These are phyloP conservation scores for Penicillium cataractarum DNA, from an alignment of 495 filamentous ascomycete species.

Conservation along the genomic window DNA sequence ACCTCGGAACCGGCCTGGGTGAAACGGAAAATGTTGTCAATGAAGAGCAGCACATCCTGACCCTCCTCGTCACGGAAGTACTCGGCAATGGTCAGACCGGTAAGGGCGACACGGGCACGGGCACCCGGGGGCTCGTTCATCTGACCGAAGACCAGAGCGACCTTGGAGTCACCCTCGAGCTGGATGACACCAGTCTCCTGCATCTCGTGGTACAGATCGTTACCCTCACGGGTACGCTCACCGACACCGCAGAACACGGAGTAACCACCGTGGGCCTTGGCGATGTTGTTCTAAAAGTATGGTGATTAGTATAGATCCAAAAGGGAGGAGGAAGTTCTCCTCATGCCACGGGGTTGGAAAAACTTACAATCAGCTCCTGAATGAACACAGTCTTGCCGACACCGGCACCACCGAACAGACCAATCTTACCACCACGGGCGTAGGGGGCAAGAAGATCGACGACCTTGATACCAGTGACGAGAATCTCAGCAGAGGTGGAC, in stretches of 20 bases:
- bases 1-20: constrained; percentile 99
- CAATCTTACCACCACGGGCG: constrained; percentile 99
- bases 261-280: constrained; percentile 99
- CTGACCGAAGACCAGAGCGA: constrained; percentile 98
- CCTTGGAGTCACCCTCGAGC: constrained; percentile 99
- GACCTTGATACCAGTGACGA: constrained; percentile 99
- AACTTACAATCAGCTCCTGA: constrained; percentile 91
- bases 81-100: constrained; percentile 86
- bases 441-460: constrained; percentile 98
- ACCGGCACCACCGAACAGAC: constrained; percentile 99
- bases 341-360: neutral
- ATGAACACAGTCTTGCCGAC: constrained; percentile 99
- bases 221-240: constrained; percentile 99
- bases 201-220: constrained; percentile 99
- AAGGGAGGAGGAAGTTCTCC: too few species aligned
- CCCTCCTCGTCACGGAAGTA: constrained; percentile 98
- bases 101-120: constrained; percentile 99
- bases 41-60: constrained; percentile 98
- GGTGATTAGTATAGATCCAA: too few species aligned
- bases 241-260: constrained; percentile 99
- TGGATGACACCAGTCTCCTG: constrained; percentile 99
- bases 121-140: constrained; percentile 99
- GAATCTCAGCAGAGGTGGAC: constrained; percentile 92
- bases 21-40: constrained; percentile 99
- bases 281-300: constrained; percentile 86